phyloP scores from a whole-genome alignment of 768 basidiomycete genomes.

The Suillus fuscotomentosus region DNA sequence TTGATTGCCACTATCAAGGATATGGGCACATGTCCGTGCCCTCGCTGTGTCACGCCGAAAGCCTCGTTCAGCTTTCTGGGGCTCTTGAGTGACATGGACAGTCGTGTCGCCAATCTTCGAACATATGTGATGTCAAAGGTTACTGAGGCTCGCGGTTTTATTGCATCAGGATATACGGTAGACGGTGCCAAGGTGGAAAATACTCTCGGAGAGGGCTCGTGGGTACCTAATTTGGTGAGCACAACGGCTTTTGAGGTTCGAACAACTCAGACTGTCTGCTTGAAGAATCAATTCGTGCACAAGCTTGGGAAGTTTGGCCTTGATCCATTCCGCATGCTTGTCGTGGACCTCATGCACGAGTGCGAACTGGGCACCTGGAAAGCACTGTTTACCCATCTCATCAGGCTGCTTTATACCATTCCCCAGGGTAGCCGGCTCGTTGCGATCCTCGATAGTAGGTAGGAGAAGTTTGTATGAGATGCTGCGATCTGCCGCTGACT shows the following conservation, averaged over 20 bases:
- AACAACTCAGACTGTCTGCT: neutral
- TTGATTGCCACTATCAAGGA: too few relatives aligned
- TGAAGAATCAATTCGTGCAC: neutral
- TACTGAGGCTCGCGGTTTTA: neutral
- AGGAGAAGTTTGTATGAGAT: neutral
- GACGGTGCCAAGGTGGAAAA: too few relatives aligned
- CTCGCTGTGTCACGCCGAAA: neutral
- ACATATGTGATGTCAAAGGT: neutral
- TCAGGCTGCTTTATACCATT: neutral
- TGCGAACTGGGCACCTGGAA: neutral
- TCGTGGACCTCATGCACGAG: neutral
- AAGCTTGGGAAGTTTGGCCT: neutral
- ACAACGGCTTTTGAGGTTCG: neutral
- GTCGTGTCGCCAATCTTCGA: neutral
- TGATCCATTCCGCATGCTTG: neutral
- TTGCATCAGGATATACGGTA: neutral
- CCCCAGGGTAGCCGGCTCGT: neutral
- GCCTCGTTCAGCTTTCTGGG: neutral
- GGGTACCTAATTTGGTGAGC: neutral
- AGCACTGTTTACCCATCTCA: neutral
- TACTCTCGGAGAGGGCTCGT: neutral
- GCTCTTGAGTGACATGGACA: neutral
- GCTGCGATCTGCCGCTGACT: neutral
- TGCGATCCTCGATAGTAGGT: neutral
- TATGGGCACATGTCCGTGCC: too few relatives aligned